Evolutionary conservation across 352 stramenopile species (phyloP), one percentile per base, ranked within the genome.

Genomic region (Pythium angustatum): DNA sequence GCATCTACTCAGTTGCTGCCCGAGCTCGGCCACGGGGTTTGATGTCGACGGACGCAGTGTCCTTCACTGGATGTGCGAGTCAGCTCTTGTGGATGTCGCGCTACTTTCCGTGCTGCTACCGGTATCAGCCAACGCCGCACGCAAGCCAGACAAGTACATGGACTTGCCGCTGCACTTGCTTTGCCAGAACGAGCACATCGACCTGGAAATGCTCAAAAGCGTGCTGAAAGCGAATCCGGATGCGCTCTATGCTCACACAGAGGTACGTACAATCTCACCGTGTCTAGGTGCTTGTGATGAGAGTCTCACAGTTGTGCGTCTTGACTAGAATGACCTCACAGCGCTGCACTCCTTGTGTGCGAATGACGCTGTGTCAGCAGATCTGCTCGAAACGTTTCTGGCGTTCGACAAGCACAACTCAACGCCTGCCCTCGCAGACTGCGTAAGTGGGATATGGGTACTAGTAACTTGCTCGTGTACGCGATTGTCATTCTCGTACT

Each of bases 81-180:
- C 43, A 14, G 50, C 64, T 5, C 62, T 69, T 11, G 24, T 84
- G 14, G 38, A 60, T 31, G 11, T 57, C 0, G 41, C 59, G 2
- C 17, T 71, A 3, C 41, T 85, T 40, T 36, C 58, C 24, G 53
- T 26, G 3, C 19, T 86, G 10, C 50, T 91, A 3, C 26, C 47
- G 11, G 5, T 69, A 5, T 71, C 64, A 24, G 31, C 48, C 33
- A 36, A 44, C 17, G 55, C 50, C 8, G 38, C 44, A 2, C 53
- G 52, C 40, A 41, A 65, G 28, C 22, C 49, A 38, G 59, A 66
- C 55, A 43, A 53, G 5, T 40, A 87, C 33, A 58, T 67, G 2
- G 79, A 90, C 11, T 56, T 90, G 17, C 74, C 81, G 5, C 59
- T 92, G n/a, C 77, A 90, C 63, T 43, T 84, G 10, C 58, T 87